phyloP scores from a whole-genome alignment of 2,329 filamentous ascomycete genomes.

The Aschersonia sp. region DNA sequence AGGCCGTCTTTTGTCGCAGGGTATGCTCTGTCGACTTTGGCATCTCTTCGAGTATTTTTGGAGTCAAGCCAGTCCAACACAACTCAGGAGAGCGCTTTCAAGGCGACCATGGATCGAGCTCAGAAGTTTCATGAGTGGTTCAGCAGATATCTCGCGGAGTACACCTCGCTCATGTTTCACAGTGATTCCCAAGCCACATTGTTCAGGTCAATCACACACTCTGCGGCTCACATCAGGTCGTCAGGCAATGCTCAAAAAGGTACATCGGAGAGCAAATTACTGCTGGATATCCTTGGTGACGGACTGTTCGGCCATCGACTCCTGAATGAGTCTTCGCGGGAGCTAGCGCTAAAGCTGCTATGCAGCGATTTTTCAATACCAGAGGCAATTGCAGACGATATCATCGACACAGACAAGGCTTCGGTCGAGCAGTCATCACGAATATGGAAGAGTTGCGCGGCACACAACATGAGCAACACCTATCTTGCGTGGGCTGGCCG shows the following conservation, averaged over 20 bases:
- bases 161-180: constrained; percentile 38
- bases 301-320: constrained; percentile 46
- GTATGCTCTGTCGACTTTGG: constrained; percentile 62
- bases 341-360: constrained; percentile 57
- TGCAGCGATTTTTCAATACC: constrained; percentile 58
- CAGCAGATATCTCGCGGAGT: constrained; percentile 49
- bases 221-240: constrained; percentile 51
- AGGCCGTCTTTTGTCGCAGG: constrained; percentile 68
- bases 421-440: constrained; percentile 48
- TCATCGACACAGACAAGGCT: constrained; percentile 52
- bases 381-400: constrained; percentile 34
- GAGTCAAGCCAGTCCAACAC: constrained; percentile 62
- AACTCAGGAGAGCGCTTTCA: constrained; percentile 73
- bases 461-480: constrained; percentile 44
- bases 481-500: constrained; percentile 79
- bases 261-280: constrained; percentile 63
- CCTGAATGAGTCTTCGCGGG: constrained; percentile 54
- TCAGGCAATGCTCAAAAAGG: constrained; percentile 55
- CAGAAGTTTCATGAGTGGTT: constrained; percentile 70
- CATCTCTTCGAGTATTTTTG: constrained; percentile 64
- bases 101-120: constrained; percentile 61
- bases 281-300: constrained; percentile 70
- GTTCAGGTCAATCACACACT: constrained; percentile 53
- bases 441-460: constrained; percentile 63
- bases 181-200: constrained; percentile 33